Base-by-base conservation (phyloP, 2,329 filamentous ascomycete species). In the Aspergillus niger region DNA sequence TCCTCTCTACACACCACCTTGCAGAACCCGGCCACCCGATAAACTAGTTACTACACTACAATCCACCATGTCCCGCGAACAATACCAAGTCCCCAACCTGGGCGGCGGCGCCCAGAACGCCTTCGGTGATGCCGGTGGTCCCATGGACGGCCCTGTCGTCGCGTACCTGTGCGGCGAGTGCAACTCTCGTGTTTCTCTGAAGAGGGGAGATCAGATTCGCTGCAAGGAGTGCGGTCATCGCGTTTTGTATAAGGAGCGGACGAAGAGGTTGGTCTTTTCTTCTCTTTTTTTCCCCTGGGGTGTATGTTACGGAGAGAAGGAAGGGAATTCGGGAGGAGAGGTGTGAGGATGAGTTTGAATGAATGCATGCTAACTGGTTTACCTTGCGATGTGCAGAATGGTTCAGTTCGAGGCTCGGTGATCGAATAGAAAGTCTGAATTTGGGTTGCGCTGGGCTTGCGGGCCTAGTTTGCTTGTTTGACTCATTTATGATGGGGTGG, bases 381-480 rank as follows among this genome's bases (percentile, higher is more conserved):
- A 50, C 62, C 52, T 55, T 55, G 48, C 13, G 17, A 36, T 48
- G 3, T 58, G 58, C 69, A 96, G 94, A 74, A 97, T 98, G 93
- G 93, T 98, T 55, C 95, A 99, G 80, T 98, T 99, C 73, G 93
- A 99, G 83, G 95, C 95, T 55, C 87, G 94, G 79, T 98, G 78
- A 83, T 28, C 8, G 5, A 26, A 24, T 11, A 15, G 32, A 53
- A 15, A 4, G n/a, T n/a, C n/a, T n/a, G n/a, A n/a, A 11, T 32
- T 39, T 17, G 50, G 4, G 50, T 24, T n/a, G 30, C 22, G 8
- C 8, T 44, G 41, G 41, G 3, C 41, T 20, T 20, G 20, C 20
- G 20, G 20, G 20, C 20, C 20, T 20, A 20, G 20, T 2, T 20
- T 20, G 20, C 20, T 24, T 48, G 53, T 17, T 8, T 55, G 39